Evolutionary conservation across 768 basidiomycete genomes (phyloP).

Genomic region (Kwoniella mangroviensis): DNA sequence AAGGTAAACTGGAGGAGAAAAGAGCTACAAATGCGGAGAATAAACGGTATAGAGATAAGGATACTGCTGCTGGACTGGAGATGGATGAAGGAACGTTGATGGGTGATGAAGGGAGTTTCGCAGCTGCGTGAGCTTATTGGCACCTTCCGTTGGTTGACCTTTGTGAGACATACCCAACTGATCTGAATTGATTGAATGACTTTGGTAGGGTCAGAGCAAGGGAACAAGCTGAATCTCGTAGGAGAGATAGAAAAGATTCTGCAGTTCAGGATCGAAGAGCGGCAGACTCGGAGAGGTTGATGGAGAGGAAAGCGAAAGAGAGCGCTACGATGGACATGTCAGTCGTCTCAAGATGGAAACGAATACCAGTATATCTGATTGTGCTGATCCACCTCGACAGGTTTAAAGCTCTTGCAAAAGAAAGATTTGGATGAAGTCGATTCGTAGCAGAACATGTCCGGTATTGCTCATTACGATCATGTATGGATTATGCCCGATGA

Average conservation of each 20-base stretch:
- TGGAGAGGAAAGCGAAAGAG: constrained; percentile 75
- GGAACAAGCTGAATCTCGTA: constrained; percentile 71
- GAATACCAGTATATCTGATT: neutral
- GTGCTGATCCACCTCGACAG: constrained; percentile 1
- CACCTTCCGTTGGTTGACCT: constrained; percentile 3
- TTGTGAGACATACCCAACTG: too few relatives aligned
- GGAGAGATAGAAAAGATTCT: constrained; percentile 60
- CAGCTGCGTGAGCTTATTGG: constrained; percentile 67
- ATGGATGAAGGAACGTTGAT: constrained; percentile 77
- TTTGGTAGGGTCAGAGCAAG: constrained; percentile 71
- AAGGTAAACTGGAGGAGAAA: constrained; percentile 87
- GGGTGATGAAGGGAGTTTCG: constrained; percentile 77
- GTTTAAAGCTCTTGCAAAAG: constrained; percentile 82
- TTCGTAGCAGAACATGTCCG: too few relatives aligned
- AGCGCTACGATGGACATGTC: constrained; percentile 94
- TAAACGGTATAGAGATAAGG: constrained; percentile 66
- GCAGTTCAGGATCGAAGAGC: constrained; percentile 60
- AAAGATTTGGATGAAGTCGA: constrained; percentile 67
- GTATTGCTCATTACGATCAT: too few relatives aligned
- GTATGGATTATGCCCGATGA: too few relatives aligned
- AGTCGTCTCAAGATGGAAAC: constrained; percentile 14
- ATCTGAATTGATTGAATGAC: too few relatives aligned
- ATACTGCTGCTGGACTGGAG: constrained; percentile 73
- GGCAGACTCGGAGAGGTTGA: constrained; percentile 67
- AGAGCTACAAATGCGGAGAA: constrained; percentile 73